Conservation (phyloP, 805 yeast genomes). For the Starmerella floricola region DNA sequence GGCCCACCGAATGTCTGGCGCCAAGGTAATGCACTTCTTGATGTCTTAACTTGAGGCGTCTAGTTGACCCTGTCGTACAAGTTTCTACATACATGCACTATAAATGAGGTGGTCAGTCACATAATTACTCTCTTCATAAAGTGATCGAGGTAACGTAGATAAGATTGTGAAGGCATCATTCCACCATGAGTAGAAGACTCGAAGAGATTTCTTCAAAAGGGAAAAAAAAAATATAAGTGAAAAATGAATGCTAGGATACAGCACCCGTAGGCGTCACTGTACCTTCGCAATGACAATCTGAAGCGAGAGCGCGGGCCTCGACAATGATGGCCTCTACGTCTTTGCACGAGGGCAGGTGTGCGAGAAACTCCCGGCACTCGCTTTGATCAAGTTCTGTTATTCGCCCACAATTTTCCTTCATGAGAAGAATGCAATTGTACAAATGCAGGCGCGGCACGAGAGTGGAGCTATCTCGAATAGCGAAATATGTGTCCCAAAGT, state of each 20-base stretch:
- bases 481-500: constrained; percentile 76
- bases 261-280: too few relatives aligned
- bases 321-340: constrained; percentile 19
- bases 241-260: background rate
- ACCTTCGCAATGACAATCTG: too few relatives aligned
- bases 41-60: too few relatives aligned
- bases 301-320: constrained; percentile 12
- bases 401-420: constrained; percentile 67
- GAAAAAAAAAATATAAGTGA: background rate
- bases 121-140: constrained; percentile 10
- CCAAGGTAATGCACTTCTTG: too few relatives aligned
- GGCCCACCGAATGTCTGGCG: too few relatives aligned
- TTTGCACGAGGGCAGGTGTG: constrained; percentile 14
- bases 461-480: constrained; percentile 37
- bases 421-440: constrained; percentile 63
- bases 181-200: background rate
- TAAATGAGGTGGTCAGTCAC: constrained; percentile 3
- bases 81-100: too few relatives aligned
- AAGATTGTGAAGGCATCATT: constrained; percentile 11
- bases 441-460: constrained; percentile 34
- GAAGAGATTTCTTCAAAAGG: background rate
- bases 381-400: constrained; percentile 80
- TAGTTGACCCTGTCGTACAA: too few relatives aligned
- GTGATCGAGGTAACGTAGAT: constrained; percentile 18
- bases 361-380: constrained; percentile 69